Evolutionary conservation across 306 rosid genomes (phyloP), one percentile per base, ranked within the genome.

Genomic region (Cucurbita ficifolia): DNA sequence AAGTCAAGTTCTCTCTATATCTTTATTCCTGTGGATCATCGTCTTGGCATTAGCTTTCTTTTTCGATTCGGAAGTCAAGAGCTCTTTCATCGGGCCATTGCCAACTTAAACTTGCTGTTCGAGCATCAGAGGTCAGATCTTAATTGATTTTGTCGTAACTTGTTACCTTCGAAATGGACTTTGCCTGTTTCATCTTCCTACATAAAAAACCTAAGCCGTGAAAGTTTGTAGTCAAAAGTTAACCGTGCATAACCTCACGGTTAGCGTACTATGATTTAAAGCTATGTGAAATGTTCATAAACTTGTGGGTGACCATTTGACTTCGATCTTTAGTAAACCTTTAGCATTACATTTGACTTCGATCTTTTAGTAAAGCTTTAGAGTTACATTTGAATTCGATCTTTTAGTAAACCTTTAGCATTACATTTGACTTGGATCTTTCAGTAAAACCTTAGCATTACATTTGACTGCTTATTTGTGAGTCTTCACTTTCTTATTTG

Each of bases 31-130:
- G 71, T 85, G 84, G 90, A 72, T 91, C 46, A 36, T 85, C 24
- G 82, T 74, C 56, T 73, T 83, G 71, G 79, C 63, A 6, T 74
- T 64, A 18, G 39, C 54, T 24, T 59, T 84, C 80, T 67, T 85
- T 79, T 73, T 83, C 71, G 24, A 76, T 65, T 78, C 85, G 68
- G 87, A 76, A 59, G 17, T 5, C 35, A 62, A 39, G 65, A 63
- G 75, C 82, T 76, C 71, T 46, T 52, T 18, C 49, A 14, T 13
- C 4, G 79, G 83, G 39, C 84, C 83, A 39, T 61, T 33, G 55
- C 96, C 97, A 46, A 88, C 97, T 55, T 91, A 82, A 88, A 76
- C 63, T 76, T 8, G 52, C 8, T 73, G 18, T 24, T 24, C 8
- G 17, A 74, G 24, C 17, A 53, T 39, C 12, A 77, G 60, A 36